Percentiles rank a stretch among this genome's conserved stretches.
Conservation (phyloP, 2,329 filamentous ascomycete genomes). For the Neofusicoccum laricinum region DNA sequence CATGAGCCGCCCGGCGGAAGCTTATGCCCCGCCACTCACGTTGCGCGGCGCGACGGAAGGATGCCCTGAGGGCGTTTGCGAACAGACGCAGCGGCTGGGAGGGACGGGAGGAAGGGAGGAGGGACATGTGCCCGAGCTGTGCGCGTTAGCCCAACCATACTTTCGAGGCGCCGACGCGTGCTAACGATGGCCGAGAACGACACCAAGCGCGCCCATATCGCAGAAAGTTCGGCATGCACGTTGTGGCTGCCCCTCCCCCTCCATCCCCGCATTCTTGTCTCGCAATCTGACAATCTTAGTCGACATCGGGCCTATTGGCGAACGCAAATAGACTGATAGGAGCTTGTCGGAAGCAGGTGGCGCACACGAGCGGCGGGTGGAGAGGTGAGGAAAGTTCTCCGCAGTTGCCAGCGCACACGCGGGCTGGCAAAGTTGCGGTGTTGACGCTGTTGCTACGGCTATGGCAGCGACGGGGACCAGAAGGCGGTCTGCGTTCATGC, state of each 20-base stretch:
- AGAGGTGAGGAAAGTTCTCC: slow-evolving; percentile 2
- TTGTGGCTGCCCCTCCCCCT: background rate
- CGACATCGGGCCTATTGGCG: background rate
- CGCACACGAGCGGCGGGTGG: background rate
- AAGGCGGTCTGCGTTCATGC: slow-evolving; percentile 8
- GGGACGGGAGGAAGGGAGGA: background rate
- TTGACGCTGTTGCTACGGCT: slow-evolving; percentile 10
- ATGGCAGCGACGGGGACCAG: background rate
- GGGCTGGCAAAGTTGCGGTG: slow-evolving; percentile 3
- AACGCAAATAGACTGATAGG: background rate
- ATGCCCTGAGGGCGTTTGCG: background rate
- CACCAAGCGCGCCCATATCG: background rate
- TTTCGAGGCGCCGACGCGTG: too few species aligned
- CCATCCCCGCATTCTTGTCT: background rate
- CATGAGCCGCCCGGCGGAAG: background rate
- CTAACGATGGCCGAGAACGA: background rate
- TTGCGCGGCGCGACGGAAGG: background rate
- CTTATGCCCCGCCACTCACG: background rate
- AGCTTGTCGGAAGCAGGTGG: background rate
- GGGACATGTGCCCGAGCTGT: background rate
- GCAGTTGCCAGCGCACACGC: slow-evolving; percentile 9
- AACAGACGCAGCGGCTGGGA: background rate
- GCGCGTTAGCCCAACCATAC: background rate
- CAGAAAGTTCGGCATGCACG: background rate
- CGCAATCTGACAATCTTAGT: background rate